A percentile compares a stretch with the other conserved stretches of the same genome.
phyloP scores from a whole-genome alignment of 805 yeast genomes.

The Saccharomycopsis fodiens region DNA sequence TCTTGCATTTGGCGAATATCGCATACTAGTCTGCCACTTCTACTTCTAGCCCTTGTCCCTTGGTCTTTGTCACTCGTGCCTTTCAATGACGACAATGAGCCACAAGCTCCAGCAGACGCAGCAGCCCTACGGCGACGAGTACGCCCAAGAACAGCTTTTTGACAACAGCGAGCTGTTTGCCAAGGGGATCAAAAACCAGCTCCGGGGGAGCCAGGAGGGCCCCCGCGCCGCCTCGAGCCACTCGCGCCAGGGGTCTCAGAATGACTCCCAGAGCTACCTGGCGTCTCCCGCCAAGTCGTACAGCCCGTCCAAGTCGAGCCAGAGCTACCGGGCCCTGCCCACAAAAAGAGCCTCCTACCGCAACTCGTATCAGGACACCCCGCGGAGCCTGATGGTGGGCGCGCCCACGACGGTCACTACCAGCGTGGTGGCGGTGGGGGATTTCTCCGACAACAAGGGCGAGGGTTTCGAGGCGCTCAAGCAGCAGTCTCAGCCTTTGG shows the following conservation, averaged over 20 bases:
- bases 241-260: neutral
- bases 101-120: too few species aligned
- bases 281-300: neutral
- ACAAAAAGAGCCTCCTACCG: neutral
- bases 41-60: too few species aligned
- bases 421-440: constrained; percentile 10
- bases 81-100: too few species aligned
- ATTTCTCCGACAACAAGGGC: constrained; percentile 3
- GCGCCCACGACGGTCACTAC: constrained; percentile 10
- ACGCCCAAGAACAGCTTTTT: constrained; percentile 10
- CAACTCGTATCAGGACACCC: neutral
- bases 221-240: neutral
- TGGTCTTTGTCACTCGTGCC: too few species aligned
- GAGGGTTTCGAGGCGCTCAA: too few species aligned
- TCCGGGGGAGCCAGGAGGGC: neutral
- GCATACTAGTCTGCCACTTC: too few species aligned
- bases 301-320: too few species aligned
- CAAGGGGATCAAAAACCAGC: constrained; percentile 11
- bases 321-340: neutral
- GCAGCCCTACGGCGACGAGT: too few species aligned
- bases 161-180: constrained; percentile 14
- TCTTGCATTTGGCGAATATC: too few species aligned
- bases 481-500: constrained; percentile 6
- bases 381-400: constrained; percentile 2
- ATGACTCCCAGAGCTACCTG: neutral